Conservation (phyloP, 768 basidiomycete genomes). For the Favolaschia claudopus region DNA sequence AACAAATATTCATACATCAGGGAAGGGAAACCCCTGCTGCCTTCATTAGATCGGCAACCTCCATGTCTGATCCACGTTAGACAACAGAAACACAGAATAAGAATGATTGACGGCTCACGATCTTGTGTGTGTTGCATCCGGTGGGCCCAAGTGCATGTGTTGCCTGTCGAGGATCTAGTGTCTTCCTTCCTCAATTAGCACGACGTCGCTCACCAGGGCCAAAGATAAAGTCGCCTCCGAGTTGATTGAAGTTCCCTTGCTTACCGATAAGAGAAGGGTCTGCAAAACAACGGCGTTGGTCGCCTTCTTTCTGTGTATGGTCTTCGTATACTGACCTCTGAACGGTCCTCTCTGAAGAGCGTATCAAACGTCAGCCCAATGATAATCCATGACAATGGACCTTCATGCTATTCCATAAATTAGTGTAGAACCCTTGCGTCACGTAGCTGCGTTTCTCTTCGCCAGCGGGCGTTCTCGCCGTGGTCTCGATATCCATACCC, state of each 20-base stretch:
- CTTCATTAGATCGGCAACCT: slow-evolving; percentile 57
- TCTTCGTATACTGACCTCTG: too few relatives aligned
- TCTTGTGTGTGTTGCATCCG: slow-evolving; percentile 72
- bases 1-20: too few relatives aligned
- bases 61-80: slow-evolving; percentile 47
- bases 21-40: slow-evolving; percentile 44
- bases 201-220: slow-evolving; percentile 60
- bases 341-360: slow-evolving; percentile 44
- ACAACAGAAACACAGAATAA: background rate
- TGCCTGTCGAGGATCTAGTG: slow-evolving; percentile 37
- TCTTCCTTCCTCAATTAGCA: background rate
- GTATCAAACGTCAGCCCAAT: background rate
- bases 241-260: slow-evolving; percentile 66
- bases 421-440: slow-evolving; percentile 36
- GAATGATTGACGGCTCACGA: slow-evolving; percentile 48
- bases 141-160: slow-evolving; percentile 56
- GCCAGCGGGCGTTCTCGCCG: slow-evolving; percentile 52
- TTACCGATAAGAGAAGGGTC: slow-evolving; percentile 60
- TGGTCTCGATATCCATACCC: slow-evolving; percentile 63
- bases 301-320: too few relatives aligned
- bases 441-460: slow-evolving; percentile 57
- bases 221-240: slow-evolving; percentile 71
- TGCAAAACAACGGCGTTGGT: too few relatives aligned
- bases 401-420: slow-evolving; percentile 46
- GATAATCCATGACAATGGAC: background rate